These are phyloP conservation scores for Gremmenia infestans DNA, from an alignment of 2,329 filamentous ascomycete species.

Conservation along the genomic window DNA sequence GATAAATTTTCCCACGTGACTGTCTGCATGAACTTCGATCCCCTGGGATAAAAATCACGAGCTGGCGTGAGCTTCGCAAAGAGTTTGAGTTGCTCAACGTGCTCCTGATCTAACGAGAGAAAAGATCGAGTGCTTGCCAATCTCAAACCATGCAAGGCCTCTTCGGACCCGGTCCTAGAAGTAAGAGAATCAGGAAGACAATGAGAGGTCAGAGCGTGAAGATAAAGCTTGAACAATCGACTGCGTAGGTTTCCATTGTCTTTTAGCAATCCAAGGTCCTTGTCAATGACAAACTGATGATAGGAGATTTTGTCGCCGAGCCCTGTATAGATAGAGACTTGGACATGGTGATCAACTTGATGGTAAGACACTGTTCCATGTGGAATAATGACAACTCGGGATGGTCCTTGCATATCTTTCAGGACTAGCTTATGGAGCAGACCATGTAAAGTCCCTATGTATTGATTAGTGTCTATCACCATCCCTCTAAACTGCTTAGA, in stretches of 20 bases:
- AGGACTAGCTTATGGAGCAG: constrained; percentile 54
- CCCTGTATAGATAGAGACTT: constrained; percentile 43
- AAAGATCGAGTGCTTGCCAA: constrained; percentile 48
- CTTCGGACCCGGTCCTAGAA: constrained; percentile 47
- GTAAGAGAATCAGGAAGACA: constrained; percentile 33
- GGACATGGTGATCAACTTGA: constrained; percentile 29
- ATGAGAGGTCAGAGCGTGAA: constrained; percentile 52
- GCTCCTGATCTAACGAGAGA: constrained; percentile 32
- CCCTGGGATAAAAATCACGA: constrained; percentile 40
- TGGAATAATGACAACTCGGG: constrained; percentile 48
- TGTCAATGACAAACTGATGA: constrained; percentile 46
- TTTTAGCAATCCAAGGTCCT: constrained; percentile 42
- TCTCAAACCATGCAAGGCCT: constrained; percentile 43
- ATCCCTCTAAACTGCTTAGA: constrained; percentile 48
- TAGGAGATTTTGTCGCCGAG: constrained; percentile 43
- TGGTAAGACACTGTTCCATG: constrained; percentile 35
- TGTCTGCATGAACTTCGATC: constrained; percentile 42
- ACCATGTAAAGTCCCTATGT: constrained; percentile 53
- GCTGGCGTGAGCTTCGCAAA: constrained; percentile 40
- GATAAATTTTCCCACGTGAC: constrained; percentile 40
- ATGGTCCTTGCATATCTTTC: constrained; percentile 36
- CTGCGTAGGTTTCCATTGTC: constrained; percentile 47
- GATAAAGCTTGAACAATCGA: constrained; percentile 45
- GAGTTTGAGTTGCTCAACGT: constrained; percentile 33
- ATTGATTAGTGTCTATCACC: constrained; percentile 42